Conservation (phyloP, 2,329 filamentous ascomycete species). For the Triangularia setosa region DNA sequence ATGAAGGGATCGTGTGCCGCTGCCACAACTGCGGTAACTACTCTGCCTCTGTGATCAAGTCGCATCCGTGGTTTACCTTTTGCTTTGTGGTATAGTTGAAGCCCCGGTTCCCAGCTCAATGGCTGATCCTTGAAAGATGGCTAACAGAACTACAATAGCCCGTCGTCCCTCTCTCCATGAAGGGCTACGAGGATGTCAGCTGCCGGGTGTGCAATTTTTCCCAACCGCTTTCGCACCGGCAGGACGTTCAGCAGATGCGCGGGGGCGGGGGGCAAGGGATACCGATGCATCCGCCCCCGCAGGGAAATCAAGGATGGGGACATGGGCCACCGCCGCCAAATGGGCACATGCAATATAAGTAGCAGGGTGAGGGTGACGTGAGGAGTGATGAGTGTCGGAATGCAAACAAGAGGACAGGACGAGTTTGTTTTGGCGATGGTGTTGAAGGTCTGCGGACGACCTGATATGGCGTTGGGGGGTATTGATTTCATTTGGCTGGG, state of each 20-base stretch:
- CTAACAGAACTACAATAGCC: slow-evolving; percentile 43
- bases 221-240: slow-evolving; percentile 59
- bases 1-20: slow-evolving; percentile 58
- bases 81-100: slow-evolving; percentile 61
- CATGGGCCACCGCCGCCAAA: slow-evolving; percentile 20
- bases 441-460: neutral
- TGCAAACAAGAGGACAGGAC: too few relatives aligned
- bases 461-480: neutral
- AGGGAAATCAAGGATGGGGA: slow-evolving; percentile 34
- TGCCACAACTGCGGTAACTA: slow-evolving; percentile 67
- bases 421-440: neutral
- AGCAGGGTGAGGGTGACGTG: neutral
- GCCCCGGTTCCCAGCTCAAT: neutral
- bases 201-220: slow-evolving; percentile 76
- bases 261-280: slow-evolving; percentile 35
- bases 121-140: neutral
- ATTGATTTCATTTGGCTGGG: neutral
- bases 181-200: slow-evolving; percentile 64
- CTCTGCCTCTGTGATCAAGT: slow-evolving; percentile 57
- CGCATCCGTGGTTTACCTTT: slow-evolving; percentile 72
- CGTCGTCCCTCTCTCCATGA: slow-evolving; percentile 65
- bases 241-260: slow-evolving; percentile 52
- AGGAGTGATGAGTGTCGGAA: neutral
- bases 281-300: slow-evolving; percentile 36
- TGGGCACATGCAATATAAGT: slow-evolving; percentile 30